Percentiles rank a stretch among this genome's conserved stretches.
Conservation (phyloP, 2,329 filamentous ascomycete genomes). For the Madurella mycetomatis region DNA sequence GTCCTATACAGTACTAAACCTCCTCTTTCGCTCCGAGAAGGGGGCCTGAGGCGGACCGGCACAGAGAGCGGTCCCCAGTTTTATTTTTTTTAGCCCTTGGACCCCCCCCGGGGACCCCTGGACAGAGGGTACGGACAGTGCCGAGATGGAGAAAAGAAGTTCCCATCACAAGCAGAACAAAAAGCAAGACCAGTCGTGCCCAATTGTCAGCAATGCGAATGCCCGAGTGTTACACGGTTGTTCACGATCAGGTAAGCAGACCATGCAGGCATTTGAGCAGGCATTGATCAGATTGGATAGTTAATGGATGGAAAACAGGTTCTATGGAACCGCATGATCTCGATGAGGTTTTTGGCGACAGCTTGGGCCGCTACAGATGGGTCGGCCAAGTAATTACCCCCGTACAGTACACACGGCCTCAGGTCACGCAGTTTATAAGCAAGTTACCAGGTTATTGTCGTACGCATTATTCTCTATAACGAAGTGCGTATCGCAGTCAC, state of each 20-base stretch:
- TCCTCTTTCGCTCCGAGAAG: neutral
- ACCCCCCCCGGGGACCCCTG: too few species aligned
- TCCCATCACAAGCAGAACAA: neutral
- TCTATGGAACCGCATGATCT: neutral
- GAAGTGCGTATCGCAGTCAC: too few species aligned
- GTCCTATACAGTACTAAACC: too few species aligned
- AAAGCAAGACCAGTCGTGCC: neutral
- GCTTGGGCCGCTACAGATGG: neutral
- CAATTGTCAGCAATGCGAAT: conserved; percentile 1
- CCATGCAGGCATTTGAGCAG: neutral
- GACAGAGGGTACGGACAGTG: neutral
- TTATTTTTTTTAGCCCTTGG: neutral
- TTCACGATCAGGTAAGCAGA: neutral
- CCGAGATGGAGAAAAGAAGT: neutral
- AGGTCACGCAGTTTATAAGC: too few species aligned
- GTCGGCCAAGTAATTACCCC: neutral
- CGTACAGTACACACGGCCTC: neutral
- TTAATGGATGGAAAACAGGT: neutral
- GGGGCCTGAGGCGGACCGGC: neutral
- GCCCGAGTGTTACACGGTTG: conserved; percentile 3
- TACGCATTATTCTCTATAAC: too few species aligned
- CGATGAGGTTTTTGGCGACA: neutral
- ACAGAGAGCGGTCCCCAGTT: neutral
- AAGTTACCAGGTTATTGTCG: too few species aligned
- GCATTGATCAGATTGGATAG: conserved; percentile 1